Evolutionary conservation across 1,139 yeast genomes (phyloP), one percentile per base, ranked within the genome.

Genomic region (Lodderomyces beijingensis): DNA sequence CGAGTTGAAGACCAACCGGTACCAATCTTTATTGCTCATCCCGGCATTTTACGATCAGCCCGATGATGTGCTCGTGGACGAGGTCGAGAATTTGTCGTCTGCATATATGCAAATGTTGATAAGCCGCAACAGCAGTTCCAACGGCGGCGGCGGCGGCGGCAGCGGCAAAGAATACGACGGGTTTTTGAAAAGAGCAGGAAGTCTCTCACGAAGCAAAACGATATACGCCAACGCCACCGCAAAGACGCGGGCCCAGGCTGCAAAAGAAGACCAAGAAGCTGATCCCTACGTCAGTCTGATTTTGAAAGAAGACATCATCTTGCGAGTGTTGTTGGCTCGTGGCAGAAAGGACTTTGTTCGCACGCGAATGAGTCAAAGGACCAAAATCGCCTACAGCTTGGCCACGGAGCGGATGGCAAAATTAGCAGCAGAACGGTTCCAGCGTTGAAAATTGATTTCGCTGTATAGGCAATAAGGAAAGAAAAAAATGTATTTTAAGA

Each of bases 211-310:
- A 33, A 70, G 70, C 32, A 74, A 77, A 40, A 83, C 94, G 0
- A 79, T 83, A 19, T 59, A 71, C 62, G 91, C 89, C 0, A 83
- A 81, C 50, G 82, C 89, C 3, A 80, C 89, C 17, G 70, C 77
- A 3, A 68, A 64, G 29, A 72, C 78, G 2, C 65, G 89, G 44
- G 73, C 69, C 14, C 60, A 65, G 39, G 80, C 79, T 9, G 65
- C 62, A 25, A 55, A 65, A 33, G 78, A 76, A 25, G 66, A 70
- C 1, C 59, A 65, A 16, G 74, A 68, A 27, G 77, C 79, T 0
- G 78, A 74, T 43, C 77, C 77, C 3, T 61, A 75, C 6, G 67
- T 77, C 9, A 77, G 80, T 5, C 76, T 77, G 33, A 64, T 72
- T 3, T 60, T 63, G 8, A 74, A 79, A 4, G 88, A 84, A 45